Evolutionary conservation across 495 filamentous ascomycete species (phyloP).

Genomic region (Hyphodiscus hymeniophilus): DNA sequence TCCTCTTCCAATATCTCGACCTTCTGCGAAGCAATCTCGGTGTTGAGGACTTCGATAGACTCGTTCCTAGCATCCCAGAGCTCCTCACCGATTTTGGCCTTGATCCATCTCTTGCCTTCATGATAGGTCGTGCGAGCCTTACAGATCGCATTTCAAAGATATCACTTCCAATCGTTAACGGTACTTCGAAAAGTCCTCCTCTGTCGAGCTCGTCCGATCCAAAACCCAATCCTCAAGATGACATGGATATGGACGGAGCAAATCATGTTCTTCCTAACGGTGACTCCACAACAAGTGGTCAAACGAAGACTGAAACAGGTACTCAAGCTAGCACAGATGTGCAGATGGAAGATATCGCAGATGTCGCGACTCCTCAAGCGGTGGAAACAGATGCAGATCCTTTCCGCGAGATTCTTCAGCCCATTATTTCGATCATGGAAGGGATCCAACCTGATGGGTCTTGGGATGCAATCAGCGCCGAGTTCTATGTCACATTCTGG

Average conservation of each 20-base stretch:
- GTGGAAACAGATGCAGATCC: conserved; percentile 34
- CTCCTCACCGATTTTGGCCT: conserved; percentile 76
- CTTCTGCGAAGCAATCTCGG: conserved; percentile 72
- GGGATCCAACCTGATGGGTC: conserved; percentile 50
- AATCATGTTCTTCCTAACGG: neutral
- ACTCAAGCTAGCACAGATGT: no score
- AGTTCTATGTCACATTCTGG: conserved; percentile 93
- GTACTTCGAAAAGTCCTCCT: neutral
- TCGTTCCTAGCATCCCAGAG: conserved; percentile 65
- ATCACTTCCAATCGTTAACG: conserved; percentile 2
- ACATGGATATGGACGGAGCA: conserved; percentile 10
- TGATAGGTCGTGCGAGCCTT: conserved; percentile 70
- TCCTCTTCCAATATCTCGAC: conserved; percentile 83
- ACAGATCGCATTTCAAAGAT: conserved; percentile 38
- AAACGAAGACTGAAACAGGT: no score
- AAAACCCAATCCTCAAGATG: conserved; percentile 12
- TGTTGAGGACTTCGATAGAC: conserved; percentile 67
- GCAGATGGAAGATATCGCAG: conserved; percentile 25
- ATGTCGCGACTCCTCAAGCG: conserved; percentile 14
- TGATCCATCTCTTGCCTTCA: conserved; percentile 76
- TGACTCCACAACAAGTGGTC: neutral
- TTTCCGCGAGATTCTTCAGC: conserved; percentile 67
- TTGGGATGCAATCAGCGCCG: conserved; percentile 59
- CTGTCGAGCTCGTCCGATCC: neutral
- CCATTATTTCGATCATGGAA: conserved; percentile 61